phyloP scores from a whole-genome alignment of 148 eudicot genomes.

The Camellia lanceoleosa region DNA sequence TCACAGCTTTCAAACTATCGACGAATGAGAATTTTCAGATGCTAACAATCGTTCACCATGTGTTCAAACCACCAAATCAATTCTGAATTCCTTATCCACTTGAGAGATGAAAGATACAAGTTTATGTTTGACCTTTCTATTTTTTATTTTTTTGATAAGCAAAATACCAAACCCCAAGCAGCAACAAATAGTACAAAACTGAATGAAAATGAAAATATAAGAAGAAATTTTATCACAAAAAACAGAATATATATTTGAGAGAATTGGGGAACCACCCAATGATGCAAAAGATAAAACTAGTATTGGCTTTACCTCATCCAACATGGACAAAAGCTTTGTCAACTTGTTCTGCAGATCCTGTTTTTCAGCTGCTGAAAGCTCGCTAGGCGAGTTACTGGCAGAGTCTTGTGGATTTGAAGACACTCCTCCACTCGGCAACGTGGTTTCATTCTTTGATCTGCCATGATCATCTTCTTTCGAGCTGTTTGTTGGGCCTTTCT shows the following conservation, averaged over 20 bases:
- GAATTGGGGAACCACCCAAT: background rate
- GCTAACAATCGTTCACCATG: no score
- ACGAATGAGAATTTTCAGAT: no score
- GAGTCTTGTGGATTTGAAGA: conserved; percentile 28
- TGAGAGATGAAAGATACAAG: no score
- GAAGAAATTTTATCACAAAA: background rate
- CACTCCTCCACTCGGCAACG: conserved; percentile 13
- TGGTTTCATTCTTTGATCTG: conserved; percentile 20
- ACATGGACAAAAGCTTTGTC: conserved; percentile 53
- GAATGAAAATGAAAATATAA: background rate
- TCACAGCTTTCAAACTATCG: no score
- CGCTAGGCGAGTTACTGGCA: conserved; percentile 19
- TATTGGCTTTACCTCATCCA: conserved; percentile 50
- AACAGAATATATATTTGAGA: background rate
- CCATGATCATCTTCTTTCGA: conserved; percentile 23
- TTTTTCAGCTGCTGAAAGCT: conserved; percentile 44
- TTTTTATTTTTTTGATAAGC: no score
- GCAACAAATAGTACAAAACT: background rate
- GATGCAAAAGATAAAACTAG: background rate
- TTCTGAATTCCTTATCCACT: no score
- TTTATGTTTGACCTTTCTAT: no score
- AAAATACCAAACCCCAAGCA: background rate
- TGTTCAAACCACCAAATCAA: no score
- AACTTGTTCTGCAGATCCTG: conserved; percentile 49
- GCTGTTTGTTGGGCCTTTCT: conserved; percentile 24